These are phyloP conservation scores for Termitomyces sp. DNA, from an alignment of 768 basidiomycete species.

Conservation along the genomic window DNA sequence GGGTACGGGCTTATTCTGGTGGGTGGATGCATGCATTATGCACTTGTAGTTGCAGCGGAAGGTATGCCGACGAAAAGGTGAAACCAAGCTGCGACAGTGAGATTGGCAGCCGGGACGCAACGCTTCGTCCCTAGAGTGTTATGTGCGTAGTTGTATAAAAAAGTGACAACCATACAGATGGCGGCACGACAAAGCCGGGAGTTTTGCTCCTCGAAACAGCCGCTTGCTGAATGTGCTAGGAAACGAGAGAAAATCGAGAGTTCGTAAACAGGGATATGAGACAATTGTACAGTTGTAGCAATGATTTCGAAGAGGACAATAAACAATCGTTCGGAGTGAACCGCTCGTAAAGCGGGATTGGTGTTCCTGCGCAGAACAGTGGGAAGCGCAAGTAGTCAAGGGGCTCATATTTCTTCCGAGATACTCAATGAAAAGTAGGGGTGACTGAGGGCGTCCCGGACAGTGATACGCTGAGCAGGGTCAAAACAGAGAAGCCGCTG, in stretches of 20 bases:
- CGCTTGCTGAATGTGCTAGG: constrained; percentile 6
- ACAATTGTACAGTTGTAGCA: constrained; percentile 12
- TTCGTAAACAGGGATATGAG: constrained; percentile 5
- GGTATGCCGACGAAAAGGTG: not conserved
- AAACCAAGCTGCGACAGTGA: not conserved
- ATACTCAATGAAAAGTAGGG: constrained; percentile 76
- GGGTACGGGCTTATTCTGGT: not conserved
- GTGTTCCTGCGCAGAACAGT: constrained; percentile 2
- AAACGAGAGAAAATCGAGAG: constrained; percentile 3
- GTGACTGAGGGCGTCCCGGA: constrained; percentile 83
- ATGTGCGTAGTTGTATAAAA: constrained; percentile 3
- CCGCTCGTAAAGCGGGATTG: constrained; percentile 1
- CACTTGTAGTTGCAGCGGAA: constrained; percentile 2
- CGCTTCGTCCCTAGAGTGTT: not conserved
- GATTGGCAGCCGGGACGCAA: not conserved
- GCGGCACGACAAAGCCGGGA: not conserved
- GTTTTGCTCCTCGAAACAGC: constrained; percentile 1
- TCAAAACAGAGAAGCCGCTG: constrained; percentile 86
- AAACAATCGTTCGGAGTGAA: constrained; percentile 2
- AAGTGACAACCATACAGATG: not conserved
- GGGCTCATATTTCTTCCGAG: constrained; percentile 57
- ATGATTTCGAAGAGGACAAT: constrained; percentile 5
- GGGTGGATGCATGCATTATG: constrained; percentile 1
- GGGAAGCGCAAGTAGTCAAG: constrained; percentile 11
- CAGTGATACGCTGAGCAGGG: constrained; percentile 81